Base-by-base conservation (phyloP, 805 yeast species). In the Tetrapisispora pingtungensis region DNA sequence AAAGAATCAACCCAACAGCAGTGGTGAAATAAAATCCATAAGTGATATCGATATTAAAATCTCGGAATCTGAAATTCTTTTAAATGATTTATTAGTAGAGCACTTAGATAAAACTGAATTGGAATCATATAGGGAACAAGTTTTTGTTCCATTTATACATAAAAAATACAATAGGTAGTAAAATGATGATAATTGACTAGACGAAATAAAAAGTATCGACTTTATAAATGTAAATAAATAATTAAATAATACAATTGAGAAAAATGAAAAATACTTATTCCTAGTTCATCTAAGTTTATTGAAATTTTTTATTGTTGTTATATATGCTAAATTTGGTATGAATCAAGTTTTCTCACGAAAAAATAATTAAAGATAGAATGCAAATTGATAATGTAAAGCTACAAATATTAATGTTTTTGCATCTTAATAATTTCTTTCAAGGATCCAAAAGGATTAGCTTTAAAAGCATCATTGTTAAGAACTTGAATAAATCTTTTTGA, bases 391-490 rank as follows among this genome's bases (percentile, higher is more conserved):
- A n/a, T n/a, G n/a, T n/a, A n/a, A n/a, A n/a, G n/a, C n/a, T 22
- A 6, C 26, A 22, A 5, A 8, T 5, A 4, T 40, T 41, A 47
- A 38, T 44, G 42, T 37, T 56, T 58, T 49, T 59, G 62, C 58
- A 61, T 57, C 47, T 65, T 62, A 34, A 77, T 76, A n/a, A 81
- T 80, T 41, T 73, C 74, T 56, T 74, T 79, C 51, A 85, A 67
- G 3, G 88, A 75, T 33, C 70, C 71, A 56, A 84, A 84, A 2
- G 89, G 86, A 31, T 77, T 72, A 43, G 67, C 60, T 62, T 78
- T 72, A 52, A 80, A 82, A 22, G 64, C 61, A 33, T 70, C 59
- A 53, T 80, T 77, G 42, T 71, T 72, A 46, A 85, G 62, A 4
- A 83, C 76, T 33, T 68, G 62, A 14, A 71, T 74, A 57, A 85